Evolutionary conservation across 2,329 filamentous ascomycete genomes (phyloP).

Genomic region (Karstenula rhodostoma): DNA sequence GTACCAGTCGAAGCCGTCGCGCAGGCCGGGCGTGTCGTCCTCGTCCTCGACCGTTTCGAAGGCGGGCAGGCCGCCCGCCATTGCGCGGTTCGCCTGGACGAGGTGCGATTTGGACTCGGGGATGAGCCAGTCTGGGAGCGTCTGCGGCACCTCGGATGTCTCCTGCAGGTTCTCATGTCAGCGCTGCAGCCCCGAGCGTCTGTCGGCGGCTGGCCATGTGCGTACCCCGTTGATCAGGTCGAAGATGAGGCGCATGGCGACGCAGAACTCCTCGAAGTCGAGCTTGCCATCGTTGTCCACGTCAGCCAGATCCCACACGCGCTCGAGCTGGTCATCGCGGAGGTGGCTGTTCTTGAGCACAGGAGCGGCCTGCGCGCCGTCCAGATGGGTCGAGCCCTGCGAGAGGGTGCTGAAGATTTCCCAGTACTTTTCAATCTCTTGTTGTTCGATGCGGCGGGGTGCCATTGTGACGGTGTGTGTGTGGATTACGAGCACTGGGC

Average conservation of each 20-base stretch:
- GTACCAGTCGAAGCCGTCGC: conserved; percentile 99
- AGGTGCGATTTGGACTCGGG: conserved; percentile 74
- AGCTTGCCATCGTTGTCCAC: conserved; percentile 97
- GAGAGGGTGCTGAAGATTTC: conserved; percentile 77
- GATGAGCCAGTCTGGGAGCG: conserved; percentile 93
- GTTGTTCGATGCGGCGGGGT: conserved; percentile 70
- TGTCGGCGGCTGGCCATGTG: not conserved
- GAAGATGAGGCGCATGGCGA: conserved; percentile 97
- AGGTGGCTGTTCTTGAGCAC: conserved; percentile 78
- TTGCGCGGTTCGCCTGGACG: conserved; percentile 52
- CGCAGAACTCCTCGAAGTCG: conserved; percentile 99
- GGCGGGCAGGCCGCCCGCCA: conserved; percentile 79
- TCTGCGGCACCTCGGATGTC: conserved; percentile 78
- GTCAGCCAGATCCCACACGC: conserved; percentile 96
- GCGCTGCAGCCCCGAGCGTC: not conserved
- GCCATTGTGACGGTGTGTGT: conserved; percentile 37
- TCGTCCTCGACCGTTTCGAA: conserved; percentile 85
- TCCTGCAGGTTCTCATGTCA: conserved; percentile 64
- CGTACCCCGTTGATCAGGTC: conserved; percentile 91
- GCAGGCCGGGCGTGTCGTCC: conserved; percentile 82
- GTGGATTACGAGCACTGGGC: not conserved
- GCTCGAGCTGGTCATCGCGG: conserved; percentile 86
- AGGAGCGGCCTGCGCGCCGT: conserved; percentile 73
- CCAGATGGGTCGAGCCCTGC: conserved; percentile 70
- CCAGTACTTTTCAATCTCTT: conserved; percentile 81